Conservation (phyloP, 2,329 filamentous ascomycete genomes). For the Nothophaeocryptopus gaeumannii region DNA sequence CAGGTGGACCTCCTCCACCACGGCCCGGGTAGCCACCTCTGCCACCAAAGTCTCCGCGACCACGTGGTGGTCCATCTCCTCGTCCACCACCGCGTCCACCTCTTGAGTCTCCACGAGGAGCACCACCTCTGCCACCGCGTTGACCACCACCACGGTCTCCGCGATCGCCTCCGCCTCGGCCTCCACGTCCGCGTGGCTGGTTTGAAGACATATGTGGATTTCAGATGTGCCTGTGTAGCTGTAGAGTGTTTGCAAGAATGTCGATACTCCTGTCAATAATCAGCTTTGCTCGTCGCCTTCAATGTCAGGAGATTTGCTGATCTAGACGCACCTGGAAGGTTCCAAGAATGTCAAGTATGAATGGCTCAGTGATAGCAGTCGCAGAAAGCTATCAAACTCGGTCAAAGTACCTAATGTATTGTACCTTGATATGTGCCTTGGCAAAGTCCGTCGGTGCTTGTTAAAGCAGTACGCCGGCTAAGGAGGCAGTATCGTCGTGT, state of each 20-base stretch:
- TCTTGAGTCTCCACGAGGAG: conserved; percentile 21
- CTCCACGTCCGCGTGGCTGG: conserved; percentile 19
- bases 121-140: conserved; percentile 8
- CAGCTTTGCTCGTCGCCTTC: too few relatives aligned
- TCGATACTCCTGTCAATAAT: too few relatives aligned
- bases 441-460: neutral
- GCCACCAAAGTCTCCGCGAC: conserved; percentile 26
- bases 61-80: conserved; percentile 8
- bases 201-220: conserved; percentile 22
- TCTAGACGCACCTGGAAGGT: too few relatives aligned
- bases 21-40: conserved; percentile 30
- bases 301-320: too few relatives aligned
- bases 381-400: conserved; percentile 8
- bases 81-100: conserved; percentile 19
- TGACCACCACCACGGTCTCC: conserved; percentile 15
- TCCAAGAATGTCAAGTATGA: conserved; percentile 9
- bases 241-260: too few relatives aligned
- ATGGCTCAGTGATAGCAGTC: conserved; percentile 19
- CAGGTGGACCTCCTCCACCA: conserved; percentile 12
- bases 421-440: neutral
- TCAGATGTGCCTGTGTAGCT: neutral
- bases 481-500: neutral
- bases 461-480: neutral
- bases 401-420: neutral
- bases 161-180: conserved; percentile 15